Base-by-base conservation (phyloP, 345 rosid genomes). In the Gossypioides kirkii region DNA sequence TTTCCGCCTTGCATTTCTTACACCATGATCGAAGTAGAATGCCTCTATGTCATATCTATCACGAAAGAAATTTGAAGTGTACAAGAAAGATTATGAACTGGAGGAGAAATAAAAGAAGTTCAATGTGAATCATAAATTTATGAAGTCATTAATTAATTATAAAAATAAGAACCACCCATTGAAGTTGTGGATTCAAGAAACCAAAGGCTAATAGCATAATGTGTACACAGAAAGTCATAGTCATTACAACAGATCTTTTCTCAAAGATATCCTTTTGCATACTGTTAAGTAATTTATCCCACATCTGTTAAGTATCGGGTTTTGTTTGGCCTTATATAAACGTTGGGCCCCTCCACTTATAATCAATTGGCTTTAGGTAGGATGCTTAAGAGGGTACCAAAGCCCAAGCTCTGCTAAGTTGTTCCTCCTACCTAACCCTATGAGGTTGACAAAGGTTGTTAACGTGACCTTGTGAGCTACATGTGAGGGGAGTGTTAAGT, bases 1-100 rank as follows among this genome's bases (percentile, higher is more conserved):
- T 76, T 81, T 52, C 66, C 86, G 79, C 76, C 84, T 92, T 45
- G 85, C 85, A 74, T 83, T 82, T 80, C 89, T 80, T 60, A 92
- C 95, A 77, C 88, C 88, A 74, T 90, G 90, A 69, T 92, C 95
- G 54, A 88, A 92, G 83, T 90, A 90, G 59, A 84, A 76, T 59
- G 88, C 79, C 80, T 90, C 97, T 63, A 6, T 71, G 43, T 90
- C 88, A 54, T 91, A 91, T 71, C 97, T 88, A 73, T 43, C 23
- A 36, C 8, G 70, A 61, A 78, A 58, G 50, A 68, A 73, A 66
- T 52, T 76, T 54, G 71, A 23, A 41, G 26, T 41, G 8, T n/a
- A 22, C 12, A 16, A 58, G 77, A 22, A 70, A 63, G 73, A 70
- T 77, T 65, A 76, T 54, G 23, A 76, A n/a, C 77, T 61, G 72